Conservation (phyloP, 208 protist species). For the Leishmania turanica region DNA sequence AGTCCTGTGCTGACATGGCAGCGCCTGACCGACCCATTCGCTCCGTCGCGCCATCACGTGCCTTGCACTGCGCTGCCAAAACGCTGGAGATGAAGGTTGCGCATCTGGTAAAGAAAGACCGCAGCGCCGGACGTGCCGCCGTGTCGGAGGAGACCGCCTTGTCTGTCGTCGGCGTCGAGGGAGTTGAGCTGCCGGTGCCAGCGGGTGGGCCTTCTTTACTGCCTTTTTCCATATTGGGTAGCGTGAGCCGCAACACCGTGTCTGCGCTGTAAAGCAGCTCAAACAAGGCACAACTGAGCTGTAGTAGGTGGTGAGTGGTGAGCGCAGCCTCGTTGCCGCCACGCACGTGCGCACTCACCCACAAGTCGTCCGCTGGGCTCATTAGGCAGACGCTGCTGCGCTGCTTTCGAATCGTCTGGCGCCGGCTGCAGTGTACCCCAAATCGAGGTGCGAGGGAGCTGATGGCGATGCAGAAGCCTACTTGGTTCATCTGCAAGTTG, state of each 20-base stretch:
- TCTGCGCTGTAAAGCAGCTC: slow-evolving; percentile 25
- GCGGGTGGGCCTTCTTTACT: background rate
- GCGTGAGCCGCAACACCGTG: slow-evolving; percentile 5
- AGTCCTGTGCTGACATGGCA: slow-evolving; percentile 14
- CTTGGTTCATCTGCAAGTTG: slow-evolving; percentile 65
- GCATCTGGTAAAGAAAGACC: slow-evolving; percentile 21
- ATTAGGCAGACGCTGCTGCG: slow-evolving; percentile 27
- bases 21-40: background rate
- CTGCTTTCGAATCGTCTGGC: slow-evolving; percentile 22
- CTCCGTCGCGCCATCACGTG: background rate
- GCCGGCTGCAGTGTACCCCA: slow-evolving; percentile 9
- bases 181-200: background rate
- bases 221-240: background rate
- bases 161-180: background rate
- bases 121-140: slow-evolving; percentile 10
- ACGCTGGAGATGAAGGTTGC: slow-evolving; percentile 20
- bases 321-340: slow-evolving; percentile 25
- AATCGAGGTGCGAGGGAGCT: slow-evolving; percentile 46
- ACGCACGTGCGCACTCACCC: slow-evolving; percentile 23
- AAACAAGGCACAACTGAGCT: slow-evolving; percentile 27
- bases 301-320: slow-evolving; percentile 29
- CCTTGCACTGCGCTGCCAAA: slow-evolving; percentile 10
- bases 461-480: slow-evolving; percentile 73
- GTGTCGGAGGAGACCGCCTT: background rate
- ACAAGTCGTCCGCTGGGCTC: slow-evolving; percentile 17